These are phyloP conservation scores for Acer negundo DNA, from an alignment of 345 rosid species.

Conservation along the genomic window DNA sequence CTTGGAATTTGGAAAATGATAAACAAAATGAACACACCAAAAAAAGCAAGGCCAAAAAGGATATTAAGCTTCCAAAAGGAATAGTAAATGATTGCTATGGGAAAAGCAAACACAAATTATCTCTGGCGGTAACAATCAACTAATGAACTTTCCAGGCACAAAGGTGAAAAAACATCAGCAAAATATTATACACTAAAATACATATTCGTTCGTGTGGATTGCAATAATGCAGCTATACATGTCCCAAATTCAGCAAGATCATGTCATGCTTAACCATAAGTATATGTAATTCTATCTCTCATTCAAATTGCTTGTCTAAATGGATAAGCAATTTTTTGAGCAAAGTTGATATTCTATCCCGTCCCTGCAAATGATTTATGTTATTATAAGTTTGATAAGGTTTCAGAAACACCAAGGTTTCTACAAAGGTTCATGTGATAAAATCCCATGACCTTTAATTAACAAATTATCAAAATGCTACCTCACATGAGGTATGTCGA, in stretches of 20 bases:
- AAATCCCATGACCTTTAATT: background rate
- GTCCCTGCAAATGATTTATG: background rate
- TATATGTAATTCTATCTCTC: background rate
- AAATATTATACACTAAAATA: background rate
- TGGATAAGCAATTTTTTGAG: background rate
- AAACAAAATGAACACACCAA: slow-evolving; percentile 13
- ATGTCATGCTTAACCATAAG: background rate
- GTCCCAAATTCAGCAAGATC: background rate
- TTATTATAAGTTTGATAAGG: background rate
- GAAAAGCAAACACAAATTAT: background rate
- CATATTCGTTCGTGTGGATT: background rate
- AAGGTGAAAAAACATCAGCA: background rate
- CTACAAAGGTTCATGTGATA: background rate
- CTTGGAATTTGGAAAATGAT: slow-evolving; percentile 38
- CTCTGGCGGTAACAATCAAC: background rate
- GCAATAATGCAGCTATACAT: background rate
- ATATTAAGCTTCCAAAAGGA: background rate
- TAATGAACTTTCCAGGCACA: background rate
- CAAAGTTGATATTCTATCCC: background rate
- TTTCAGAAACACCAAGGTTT: background rate
- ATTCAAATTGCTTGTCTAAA: background rate
- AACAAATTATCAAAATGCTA: background rate
- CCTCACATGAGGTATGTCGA: background rate
- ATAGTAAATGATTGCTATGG: background rate
- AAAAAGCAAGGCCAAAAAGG: background rate